Conservation (phyloP, 345 rosid species). For the Sisymbrium altissimum region DNA sequence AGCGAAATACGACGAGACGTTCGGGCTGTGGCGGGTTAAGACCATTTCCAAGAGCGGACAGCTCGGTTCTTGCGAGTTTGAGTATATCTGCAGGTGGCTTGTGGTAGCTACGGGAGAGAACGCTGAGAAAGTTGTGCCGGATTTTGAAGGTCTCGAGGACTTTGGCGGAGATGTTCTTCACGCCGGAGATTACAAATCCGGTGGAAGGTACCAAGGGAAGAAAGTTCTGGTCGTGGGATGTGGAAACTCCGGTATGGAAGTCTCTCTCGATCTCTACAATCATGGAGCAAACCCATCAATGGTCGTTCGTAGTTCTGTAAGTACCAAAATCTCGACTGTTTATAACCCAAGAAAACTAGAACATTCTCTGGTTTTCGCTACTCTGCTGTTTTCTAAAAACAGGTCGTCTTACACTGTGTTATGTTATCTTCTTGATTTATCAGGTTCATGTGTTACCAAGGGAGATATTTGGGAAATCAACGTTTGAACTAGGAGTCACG, state of each 20-base stretch:
- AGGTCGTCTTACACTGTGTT: constrained; percentile 10
- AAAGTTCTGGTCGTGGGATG: constrained; percentile 78
- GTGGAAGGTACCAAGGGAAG: constrained; percentile 53
- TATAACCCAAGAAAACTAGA: background rate
- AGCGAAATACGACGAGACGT: constrained; percentile 61
- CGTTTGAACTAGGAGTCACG: constrained; percentile 51
- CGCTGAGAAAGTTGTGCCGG: constrained; percentile 74
- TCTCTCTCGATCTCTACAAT: constrained; percentile 75
- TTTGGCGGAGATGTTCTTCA: constrained; percentile 62
- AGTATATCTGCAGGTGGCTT: constrained; percentile 76
- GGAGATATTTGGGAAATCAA: constrained; percentile 73
- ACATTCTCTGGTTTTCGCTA: background rate
- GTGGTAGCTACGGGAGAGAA: constrained; percentile 93
- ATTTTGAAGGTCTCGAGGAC: constrained; percentile 62
- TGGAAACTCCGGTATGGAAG: constrained; percentile 95
- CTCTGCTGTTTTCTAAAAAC: constrained; percentile 1
- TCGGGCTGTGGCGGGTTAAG: constrained; percentile 69
- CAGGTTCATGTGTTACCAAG: constrained; percentile 94
- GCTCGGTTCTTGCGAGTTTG: constrained; percentile 45
- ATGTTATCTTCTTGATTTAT: background rate
- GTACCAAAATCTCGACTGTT: constrained; percentile 14
- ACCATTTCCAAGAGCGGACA: constrained; percentile 41
- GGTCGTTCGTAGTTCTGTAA: constrained; percentile 82
- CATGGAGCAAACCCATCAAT: constrained; percentile 67
- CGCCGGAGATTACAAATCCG: constrained; percentile 78